Evolutionary conservation across 177 flowering plant species (phyloP), one percentile per base, ranked within the genome.

Genomic region (Vitis hybrid): DNA sequence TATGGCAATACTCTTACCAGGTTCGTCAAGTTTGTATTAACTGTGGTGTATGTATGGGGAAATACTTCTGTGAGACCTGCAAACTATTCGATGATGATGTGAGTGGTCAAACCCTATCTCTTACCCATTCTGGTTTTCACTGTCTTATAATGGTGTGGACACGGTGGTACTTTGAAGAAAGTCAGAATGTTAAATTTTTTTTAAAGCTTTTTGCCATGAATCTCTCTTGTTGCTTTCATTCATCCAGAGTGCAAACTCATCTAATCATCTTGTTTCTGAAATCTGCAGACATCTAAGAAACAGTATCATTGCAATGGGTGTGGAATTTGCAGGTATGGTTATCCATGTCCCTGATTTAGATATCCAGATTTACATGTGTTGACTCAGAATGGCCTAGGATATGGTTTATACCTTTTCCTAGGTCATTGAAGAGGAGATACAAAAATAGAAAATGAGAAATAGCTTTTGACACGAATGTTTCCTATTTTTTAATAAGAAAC

Each of bases 11-110:
- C 64, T 65, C 48, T 55, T 58, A 2, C 21, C 83, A 94, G 99
- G 97, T 89, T 56, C 86, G 59, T 49, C 96, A 93, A 81, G 56
- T 82, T 66, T 95, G 99, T 70, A 70, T 82, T 54, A 90, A 83
- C 62, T 95, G 98, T 85, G 98, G 98, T 61, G 98, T 93, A n/a
- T 91, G 97, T 65, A 89, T 95, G 98, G 98, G 91, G 19, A 87
- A 87, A 70, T 95, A 88, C 80, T 93, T 86, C 71, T 93, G 99
- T 62, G 86, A 82, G 68, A 77, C 72, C 14, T 95, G 99, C 90
- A 91, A 87, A 79, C 72, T 95, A 59, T 93, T 81, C 76, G 99
- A 94, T 79, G 98, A 95, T 78, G 98, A 95, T 86, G 99, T 95
- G 67, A 85, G 97, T 81, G n/a, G 46, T 49, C 21, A 9, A 59